Evolutionary conservation across 2,329 filamentous ascomycete species (phyloP), one percentile per base, ranked within the genome.

Genomic region (Aspergillaceae sp.): DNA sequence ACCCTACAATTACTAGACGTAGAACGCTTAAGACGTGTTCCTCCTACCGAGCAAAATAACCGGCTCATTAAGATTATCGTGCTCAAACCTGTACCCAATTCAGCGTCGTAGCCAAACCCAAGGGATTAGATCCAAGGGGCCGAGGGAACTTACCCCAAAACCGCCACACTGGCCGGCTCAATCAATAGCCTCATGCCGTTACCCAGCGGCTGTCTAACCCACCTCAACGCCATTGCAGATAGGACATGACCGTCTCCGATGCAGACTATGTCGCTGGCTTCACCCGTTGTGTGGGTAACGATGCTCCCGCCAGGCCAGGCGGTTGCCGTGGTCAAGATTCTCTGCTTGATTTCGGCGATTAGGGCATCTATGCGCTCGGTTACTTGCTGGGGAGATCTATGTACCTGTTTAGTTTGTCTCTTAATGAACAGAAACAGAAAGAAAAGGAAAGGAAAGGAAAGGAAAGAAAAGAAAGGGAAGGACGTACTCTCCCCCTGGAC

Each of bases 181-280:
- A 51, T 46, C 38, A 55, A 28, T 43, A 52, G 26, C 40, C 49
- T 47, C 45, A 44, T 44, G 7, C 48, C 51, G 19, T 47, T 40
- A 8, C 36, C 29, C 40, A 55, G 40, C 28, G 52, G 44, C 37
- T 42, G 32, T 1, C 40, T 40, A 8, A 37, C 40, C 52, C 52
- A 55, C 26, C 52, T 43, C 42, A 53, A 44, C 33, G 52, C 51
- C 46, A 55, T n/a, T 5, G 51, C 47, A 40, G 52, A 45, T 9
- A 55, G 46, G 28, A 51, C 48, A 41, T 53, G 52, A 10, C 51
- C 51, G 41, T 52, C 47, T 2, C 44, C 52, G 5, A 55, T 40
- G 32, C 52, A 55, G 8, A 55, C 47, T 10, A 55, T 41, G 46
- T 55, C 51, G 30, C 45, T 42, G 10, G 47, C 38, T 28, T 43